Percentiles rank a stretch among this genome's conserved stretches.
These are phyloP conservation scores for Arxiozyma bovina DNA, from an alignment of 1,139 yeast species.

Conservation along the genomic window DNA sequence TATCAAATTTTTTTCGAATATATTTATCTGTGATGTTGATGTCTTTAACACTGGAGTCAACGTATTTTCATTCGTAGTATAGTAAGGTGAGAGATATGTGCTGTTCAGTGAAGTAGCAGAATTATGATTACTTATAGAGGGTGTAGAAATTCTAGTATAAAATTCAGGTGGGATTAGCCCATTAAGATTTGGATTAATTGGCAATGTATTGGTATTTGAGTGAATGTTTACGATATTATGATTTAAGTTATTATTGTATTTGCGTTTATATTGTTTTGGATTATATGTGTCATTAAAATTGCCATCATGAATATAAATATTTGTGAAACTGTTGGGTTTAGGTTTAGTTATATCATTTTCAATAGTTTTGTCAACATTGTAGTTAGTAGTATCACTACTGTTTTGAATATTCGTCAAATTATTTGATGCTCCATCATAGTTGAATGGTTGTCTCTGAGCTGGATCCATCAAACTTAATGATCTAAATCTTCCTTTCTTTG, in stretches of 20 bases:
- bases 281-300: conserved; percentile 18
- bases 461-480: conserved; percentile 31
- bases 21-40: conserved; percentile 8
- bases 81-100: conserved; percentile 6
- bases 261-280: neutral
- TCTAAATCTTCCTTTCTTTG: conserved; percentile 23
- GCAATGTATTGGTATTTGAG: conserved; percentile 4
- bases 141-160: conserved; percentile 29
- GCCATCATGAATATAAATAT: conserved; percentile 31
- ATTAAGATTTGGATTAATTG: neutral
- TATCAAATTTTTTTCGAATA: conserved; percentile 24
- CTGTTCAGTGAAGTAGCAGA: conserved; percentile 25
- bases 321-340: conserved; percentile 17
- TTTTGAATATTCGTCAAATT: neutral
- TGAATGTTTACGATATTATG: neutral
- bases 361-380: too few species aligned
- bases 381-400: neutral
- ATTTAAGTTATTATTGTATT: neutral
- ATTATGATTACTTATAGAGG: conserved; percentile 27
- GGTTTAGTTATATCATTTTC: neutral
- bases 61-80: neutral
- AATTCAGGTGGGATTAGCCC: conserved; percentile 31
- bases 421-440: neutral
- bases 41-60: neutral
- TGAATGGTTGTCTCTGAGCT: conserved; percentile 15